Conservation (phyloP, 495 filamentous ascomycete genomes). For the Aspergillus ostianus region DNA sequence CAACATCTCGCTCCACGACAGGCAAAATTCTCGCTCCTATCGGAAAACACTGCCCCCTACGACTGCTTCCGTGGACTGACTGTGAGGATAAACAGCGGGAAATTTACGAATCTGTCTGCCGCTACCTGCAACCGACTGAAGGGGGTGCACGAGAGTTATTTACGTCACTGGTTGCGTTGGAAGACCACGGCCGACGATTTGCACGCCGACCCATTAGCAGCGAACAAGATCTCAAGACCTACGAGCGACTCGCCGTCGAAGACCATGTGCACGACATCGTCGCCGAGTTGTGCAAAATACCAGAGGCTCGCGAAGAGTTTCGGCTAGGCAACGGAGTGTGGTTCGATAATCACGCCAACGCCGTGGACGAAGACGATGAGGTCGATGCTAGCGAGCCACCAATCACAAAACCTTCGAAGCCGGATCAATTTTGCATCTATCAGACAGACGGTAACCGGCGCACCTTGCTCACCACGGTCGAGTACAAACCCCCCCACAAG, state of each 20-base stretch:
- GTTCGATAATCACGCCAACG: conserved; percentile 27
- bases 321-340: conserved; percentile 23
- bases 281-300: conserved; percentile 29
- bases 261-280: conserved; percentile 23
- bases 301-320: conserved; percentile 23
- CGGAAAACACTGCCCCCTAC: conserved; percentile 29
- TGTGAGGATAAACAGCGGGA: conserved; percentile 26
- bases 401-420: conserved; percentile 9
- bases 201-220: conserved; percentile 22
- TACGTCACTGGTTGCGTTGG: conserved; percentile 21
- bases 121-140: conserved; percentile 23
- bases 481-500: conserved; percentile 41
- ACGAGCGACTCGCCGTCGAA: conserved; percentile 29
- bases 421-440: conserved; percentile 26
- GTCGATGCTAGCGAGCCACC: conserved; percentile 5
- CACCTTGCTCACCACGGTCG: conserved; percentile 30
- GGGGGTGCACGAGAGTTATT: conserved; percentile 20
- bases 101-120: conserved; percentile 25
- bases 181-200: conserved; percentile 20
- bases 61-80: conserved; percentile 27
- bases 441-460: conserved; percentile 19
- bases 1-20: neutral
- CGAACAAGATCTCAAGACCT: conserved; percentile 33
- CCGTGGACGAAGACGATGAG: conserved; percentile 11
- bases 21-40: too few species aligned